Evolutionary conservation across 805 yeast genomes (phyloP), one percentile per base, ranked within the genome.

Genomic region (Candida loeiensis): DNA sequence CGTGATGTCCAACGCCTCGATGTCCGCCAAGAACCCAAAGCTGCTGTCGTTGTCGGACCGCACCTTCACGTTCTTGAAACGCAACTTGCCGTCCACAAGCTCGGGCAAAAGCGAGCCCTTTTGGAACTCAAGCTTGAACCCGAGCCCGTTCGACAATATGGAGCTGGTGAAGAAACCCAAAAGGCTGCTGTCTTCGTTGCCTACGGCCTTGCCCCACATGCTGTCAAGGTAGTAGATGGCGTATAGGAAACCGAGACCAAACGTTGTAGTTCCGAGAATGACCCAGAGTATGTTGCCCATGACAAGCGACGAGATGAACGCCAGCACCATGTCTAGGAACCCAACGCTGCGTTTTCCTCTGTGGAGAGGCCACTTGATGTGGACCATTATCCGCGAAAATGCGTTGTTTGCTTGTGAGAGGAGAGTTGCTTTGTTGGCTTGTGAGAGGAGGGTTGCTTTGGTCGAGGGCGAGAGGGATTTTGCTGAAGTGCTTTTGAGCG

Each of bases 271-370:
- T 3, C 82, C 82, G 40, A 77, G 58, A 11, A 75, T 53, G 13
- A 77, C 61, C 80, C 80, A 76, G 26, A 77, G 53, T 15, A 75
- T 57, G 48, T 76, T 73, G 1, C 81, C 82, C 79, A 77, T 73
- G 21, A 77, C 64, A 9, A 75, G 54, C 79, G 79, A 77, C 4
- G 80, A 75, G 7, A 72, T 61, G 49, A 77, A 73, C 1, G 82
- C 80, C 2, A 77, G 71, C 8, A 37, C 19, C 13, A 74, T 54
- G 43, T 76, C 80, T 48, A 75, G 79, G 12, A 68, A 49, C 21
- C 75, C 65, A 43, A 73, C 70, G 8, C 77, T 74, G 27, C 76
- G 54, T 47, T 67, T 68, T 34, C 73, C 75, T 29, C 80, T 55
- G 2, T 71, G 55, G 9, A 76, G 54, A 0, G 76, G 64, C 77